These are phyloP conservation scores for Curvularia eragrostidis DNA, from an alignment of 2,329 filamentous ascomycete species.

Conservation along the genomic window DNA sequence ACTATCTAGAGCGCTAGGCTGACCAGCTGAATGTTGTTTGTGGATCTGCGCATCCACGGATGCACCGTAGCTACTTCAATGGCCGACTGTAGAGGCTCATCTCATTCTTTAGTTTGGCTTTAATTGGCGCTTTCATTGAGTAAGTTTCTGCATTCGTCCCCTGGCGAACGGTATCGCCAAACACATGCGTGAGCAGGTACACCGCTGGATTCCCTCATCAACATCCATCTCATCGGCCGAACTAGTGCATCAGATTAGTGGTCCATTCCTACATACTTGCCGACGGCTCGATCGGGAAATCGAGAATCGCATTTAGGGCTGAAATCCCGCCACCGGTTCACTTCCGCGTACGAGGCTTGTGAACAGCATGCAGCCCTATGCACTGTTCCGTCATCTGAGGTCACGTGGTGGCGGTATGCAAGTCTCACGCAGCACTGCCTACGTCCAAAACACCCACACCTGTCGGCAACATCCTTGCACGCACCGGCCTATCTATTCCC, in stretches of 20 bases:
- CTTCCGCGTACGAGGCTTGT: constrained; percentile 34
- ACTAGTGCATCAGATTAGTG: not conserved
- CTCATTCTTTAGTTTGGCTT: not conserved
- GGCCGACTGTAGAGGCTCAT: constrained; percentile 1
- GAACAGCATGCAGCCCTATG: constrained; percentile 45
- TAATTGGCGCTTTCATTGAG: constrained; percentile 5
- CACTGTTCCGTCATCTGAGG: constrained; percentile 35
- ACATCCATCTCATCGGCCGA: constrained; percentile 1
- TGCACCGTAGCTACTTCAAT: constrained; percentile 9
- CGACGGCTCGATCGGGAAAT: not conserved
- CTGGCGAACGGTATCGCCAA: constrained; percentile 1
- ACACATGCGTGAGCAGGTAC: constrained; percentile 9
- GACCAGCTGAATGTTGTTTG: constrained; percentile 36
- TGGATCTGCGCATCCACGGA: constrained; percentile 6
- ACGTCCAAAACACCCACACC: constrained; percentile 1
- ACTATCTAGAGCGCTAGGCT: constrained; percentile 24
- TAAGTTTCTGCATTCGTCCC: constrained; percentile 17
- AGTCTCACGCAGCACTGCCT: constrained; percentile 34
- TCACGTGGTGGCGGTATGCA: constrained; percentile 38
- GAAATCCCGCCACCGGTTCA: constrained; percentile 13
- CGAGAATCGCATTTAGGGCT: constrained; percentile 20
- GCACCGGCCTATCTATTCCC: constrained; percentile 8
- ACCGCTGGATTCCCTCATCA: constrained; percentile 8
- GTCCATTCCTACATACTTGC: not conserved
- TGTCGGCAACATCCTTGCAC: constrained; percentile 9